A percentile compares a stretch with the other conserved stretches of the same genome.
These are phyloP conservation scores for Oryza brachyantha DNA, from an alignment of 176 grass and related monocot species.

Conservation along the genomic window DNA sequence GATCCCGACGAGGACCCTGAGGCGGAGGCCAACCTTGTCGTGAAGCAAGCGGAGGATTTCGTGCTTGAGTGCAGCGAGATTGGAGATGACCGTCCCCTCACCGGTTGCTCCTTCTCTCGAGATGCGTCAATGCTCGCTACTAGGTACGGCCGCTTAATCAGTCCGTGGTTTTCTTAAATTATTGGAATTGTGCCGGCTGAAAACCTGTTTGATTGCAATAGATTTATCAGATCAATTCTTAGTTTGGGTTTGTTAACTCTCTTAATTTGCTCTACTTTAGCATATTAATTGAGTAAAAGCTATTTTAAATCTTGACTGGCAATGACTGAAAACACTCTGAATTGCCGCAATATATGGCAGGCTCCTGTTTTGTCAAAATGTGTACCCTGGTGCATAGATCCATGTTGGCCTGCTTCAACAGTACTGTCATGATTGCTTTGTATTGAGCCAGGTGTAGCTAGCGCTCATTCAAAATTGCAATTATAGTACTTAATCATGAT, in stretches of 20 bases:
- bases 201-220: not conserved
- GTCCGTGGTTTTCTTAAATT: not conserved
- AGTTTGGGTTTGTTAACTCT: not conserved
- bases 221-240: not conserved
- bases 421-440: not conserved
- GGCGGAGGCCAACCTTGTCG: constrained; percentile 64
- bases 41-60: constrained; percentile 62
- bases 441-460: not conserved
- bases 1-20: constrained; percentile 88
- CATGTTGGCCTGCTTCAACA: not conserved
- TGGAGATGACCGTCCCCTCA: constrained; percentile 82
- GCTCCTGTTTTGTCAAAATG: not conserved
- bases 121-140: constrained; percentile 74
- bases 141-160: constrained; percentile 42
- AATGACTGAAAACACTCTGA: constrained; percentile 19
- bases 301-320: not conserved
- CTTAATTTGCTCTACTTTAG: not conserved
- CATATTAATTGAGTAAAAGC: not conserved
- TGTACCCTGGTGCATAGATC: not conserved
- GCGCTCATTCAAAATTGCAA: not conserved
- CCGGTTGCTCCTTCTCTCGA: constrained; percentile 79
- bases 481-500: not conserved
- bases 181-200: not conserved
- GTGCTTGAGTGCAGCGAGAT: constrained; percentile 91
- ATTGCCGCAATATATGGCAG: not conserved